Evolutionary conservation across 192 early-diverging fungal genomes (phyloP), one percentile per base, ranked within the genome.

Genomic region (Backusella circina): DNA sequence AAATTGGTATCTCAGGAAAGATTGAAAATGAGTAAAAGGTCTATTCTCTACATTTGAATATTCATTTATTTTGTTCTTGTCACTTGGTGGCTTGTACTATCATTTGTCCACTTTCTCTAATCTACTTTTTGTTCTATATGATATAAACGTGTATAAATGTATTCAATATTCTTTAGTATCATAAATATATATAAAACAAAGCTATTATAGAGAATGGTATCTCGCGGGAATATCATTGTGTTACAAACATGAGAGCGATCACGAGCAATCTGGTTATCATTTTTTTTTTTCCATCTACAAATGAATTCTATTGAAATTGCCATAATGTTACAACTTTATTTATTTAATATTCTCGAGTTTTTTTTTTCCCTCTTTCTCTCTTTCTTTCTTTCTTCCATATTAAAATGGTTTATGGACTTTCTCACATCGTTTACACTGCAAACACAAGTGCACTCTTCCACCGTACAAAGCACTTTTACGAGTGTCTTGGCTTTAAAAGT

Each of bases 351-450:
- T 21, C 7, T 54, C 21, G 16, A 7, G 2, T 12, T 57, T 66
- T 66, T 57, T 66, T 66, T 66, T n/a, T 28, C 31, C 18, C 30
- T 33, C 18, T 66, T 33, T 33, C 65, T 66, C 33, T 66, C 65
- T 66, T 35, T 67, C 13, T 1, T 67, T 33, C 15, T 7, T n/a
- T n/a, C 26, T 61, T 61, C 2, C 15, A 10, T 8, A 12, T 23
- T 10, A 61, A 28, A 70, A 77, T 78, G 76, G 64, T 65, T 18
- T 37, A 68, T 28, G 79, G 79, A 18, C 71, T 80, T 18, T 80
- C 79, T 32, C 72, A 80, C 47, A 51, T 80, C 38, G 57, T 70
- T 18, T 70, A 73, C n/a, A 73, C 33, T 35, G 79, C 79, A 39
- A 35, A 71, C 18, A 33, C 69, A 13, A 5, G 21, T 15, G 71